Conservation (phyloP, 2,329 filamentous ascomycete genomes). For the Neurospora crassa region DNA sequence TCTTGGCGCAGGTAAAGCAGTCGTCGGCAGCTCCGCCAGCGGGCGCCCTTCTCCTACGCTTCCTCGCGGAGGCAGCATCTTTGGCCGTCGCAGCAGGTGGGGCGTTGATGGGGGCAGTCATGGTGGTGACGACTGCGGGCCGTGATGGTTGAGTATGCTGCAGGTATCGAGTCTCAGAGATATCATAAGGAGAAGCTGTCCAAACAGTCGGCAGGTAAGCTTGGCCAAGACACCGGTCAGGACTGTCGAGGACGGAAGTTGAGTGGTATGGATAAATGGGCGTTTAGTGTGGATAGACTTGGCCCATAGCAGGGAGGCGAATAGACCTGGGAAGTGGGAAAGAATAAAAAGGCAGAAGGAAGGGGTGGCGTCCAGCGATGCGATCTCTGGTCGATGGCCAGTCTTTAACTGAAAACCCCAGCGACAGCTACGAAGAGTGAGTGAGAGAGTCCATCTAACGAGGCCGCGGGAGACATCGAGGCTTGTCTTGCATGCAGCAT, state of each 20-base stretch:
- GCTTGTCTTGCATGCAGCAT: not conserved
- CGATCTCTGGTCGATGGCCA: not conserved
- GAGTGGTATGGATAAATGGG: slow-evolving; percentile 33
- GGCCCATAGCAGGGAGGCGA: slow-evolving; percentile 25
- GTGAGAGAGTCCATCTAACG: not conserved
- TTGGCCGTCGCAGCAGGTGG: slow-evolving; percentile 22
- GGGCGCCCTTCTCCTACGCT: slow-evolving; percentile 80
- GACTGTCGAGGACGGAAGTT: slow-evolving; percentile 19
- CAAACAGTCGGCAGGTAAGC: slow-evolving; percentile 11
- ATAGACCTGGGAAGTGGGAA: slow-evolving; percentile 25
- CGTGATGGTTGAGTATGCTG: slow-evolving; percentile 1
- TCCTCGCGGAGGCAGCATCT: slow-evolving; percentile 43
- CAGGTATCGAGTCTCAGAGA: slow-evolving; percentile 5
- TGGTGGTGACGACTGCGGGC: slow-evolving; percentile 19
- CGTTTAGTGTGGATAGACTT: slow-evolving; percentile 32
- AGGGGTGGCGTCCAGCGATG: slow-evolving; percentile 19
- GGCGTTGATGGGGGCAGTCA: slow-evolving; percentile 41
- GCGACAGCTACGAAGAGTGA: not conserved
- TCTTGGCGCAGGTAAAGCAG: slow-evolving; percentile 87
- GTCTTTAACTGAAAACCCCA: not conserved
- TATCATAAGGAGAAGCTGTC: slow-evolving; percentile 9
- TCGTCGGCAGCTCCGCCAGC: slow-evolving; percentile 86
- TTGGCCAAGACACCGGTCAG: slow-evolving; percentile 22
- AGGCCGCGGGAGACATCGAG: not conserved
- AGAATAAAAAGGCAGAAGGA: slow-evolving; percentile 22